Percentiles rank a stretch among this genome's conserved stretches.
These are phyloP conservation scores for Plasmodium yoelii DNA, from an alignment of 169 alveolate species.

Conservation along the genomic window DNA sequence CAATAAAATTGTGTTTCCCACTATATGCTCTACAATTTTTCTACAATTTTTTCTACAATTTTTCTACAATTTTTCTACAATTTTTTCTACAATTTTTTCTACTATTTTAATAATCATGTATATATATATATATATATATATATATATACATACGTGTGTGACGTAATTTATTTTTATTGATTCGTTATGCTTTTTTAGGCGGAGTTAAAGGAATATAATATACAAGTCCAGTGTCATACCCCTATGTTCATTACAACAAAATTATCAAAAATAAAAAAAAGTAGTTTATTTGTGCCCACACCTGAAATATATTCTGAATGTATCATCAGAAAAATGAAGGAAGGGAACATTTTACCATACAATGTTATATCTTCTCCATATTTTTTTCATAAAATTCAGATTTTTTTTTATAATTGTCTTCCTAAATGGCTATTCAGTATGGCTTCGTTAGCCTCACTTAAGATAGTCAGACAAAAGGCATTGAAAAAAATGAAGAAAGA, in stretches of 20 bases:
- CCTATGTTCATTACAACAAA: conserved; percentile 79
- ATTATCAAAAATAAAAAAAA: conserved; percentile 76
- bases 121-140: neutral
- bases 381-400: conserved; percentile 74
- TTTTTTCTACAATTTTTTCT: too few species aligned
- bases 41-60: too few species aligned
- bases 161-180: conserved; percentile 1
- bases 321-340: conserved; percentile 42
- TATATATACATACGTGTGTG: neutral
- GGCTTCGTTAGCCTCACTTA: conserved; percentile 24
- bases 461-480: conserved; percentile 42
- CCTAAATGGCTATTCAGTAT: conserved; percentile 33
- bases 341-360: conserved; percentile 27
- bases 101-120: neutral
- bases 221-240: conserved; percentile 79
- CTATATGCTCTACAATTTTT: too few species aligned
- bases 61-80: too few species aligned
- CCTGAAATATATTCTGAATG: conserved; percentile 69
- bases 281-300: conserved; percentile 78
- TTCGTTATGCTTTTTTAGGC: conserved; percentile 12
- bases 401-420: conserved; percentile 27
- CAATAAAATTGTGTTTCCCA: too few species aligned
- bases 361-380: conserved; percentile 76
- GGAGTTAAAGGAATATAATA: conserved; percentile 75
- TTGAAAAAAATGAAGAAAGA: conserved; percentile 36